phyloP scores from a whole-genome alignment of 2,329 filamentous ascomycete genomes.

The Fusarium hostae region DNA sequence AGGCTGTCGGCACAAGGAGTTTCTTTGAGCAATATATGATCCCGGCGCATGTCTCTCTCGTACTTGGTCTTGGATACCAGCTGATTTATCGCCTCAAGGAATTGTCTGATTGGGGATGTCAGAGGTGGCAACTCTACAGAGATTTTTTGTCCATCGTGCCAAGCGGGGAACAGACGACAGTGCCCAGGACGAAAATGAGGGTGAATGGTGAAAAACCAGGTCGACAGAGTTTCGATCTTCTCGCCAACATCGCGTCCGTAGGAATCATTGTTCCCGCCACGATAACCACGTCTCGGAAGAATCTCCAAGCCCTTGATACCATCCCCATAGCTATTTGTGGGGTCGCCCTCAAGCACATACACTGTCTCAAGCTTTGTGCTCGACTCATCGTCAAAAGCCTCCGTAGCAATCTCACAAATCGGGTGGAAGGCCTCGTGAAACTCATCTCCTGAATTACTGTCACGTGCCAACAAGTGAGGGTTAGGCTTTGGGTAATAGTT shows the following conservation, averaged over 20 bases:
- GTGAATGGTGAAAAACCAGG: neutral
- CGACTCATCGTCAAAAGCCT: conserved; percentile 8
- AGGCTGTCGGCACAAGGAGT: neutral
- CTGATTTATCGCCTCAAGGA: neutral
- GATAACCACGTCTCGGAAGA: neutral
- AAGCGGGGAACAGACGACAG: conserved; percentile 16
- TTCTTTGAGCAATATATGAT: conserved; percentile 34
- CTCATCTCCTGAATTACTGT: neutral
- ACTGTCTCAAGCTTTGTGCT: conserved; percentile 11
- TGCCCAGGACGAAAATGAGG: conserved; percentile 2
- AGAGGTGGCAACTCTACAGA: conserved; percentile 20
- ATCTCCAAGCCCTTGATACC: conserved; percentile 1
- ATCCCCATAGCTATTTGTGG: neutral
- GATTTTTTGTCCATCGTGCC: neutral
- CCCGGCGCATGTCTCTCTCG: neutral
- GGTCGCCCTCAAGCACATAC: neutral
- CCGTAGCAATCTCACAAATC: neutral
- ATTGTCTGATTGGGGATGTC: neutral
- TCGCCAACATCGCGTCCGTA: neutral
- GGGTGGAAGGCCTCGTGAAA: neutral
- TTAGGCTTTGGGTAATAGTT: conserved; percentile 32
- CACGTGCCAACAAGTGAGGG: conserved; percentile 6
- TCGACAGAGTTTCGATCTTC: neutral
- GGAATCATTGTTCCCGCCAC: too few relatives aligned
- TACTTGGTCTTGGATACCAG: neutral